These are phyloP conservation scores for Pythium periplocum DNA, from an alignment of 352 stramenopile species.

Conservation along the genomic window DNA sequence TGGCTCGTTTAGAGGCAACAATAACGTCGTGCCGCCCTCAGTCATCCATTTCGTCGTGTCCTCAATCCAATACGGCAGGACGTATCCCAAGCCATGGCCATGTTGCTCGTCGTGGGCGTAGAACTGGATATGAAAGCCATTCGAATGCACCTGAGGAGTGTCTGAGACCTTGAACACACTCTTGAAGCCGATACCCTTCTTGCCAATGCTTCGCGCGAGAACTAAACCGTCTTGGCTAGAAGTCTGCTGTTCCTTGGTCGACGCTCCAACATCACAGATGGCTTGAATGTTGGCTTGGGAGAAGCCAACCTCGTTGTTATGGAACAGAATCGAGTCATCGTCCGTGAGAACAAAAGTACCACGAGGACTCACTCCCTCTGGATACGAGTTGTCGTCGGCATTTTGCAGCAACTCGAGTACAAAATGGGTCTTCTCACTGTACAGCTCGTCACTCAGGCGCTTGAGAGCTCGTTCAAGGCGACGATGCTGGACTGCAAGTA, in stretches of 20 bases:
- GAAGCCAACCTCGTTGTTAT: constrained; percentile 85
- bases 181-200: constrained; percentile 90
- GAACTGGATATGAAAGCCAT: constrained; percentile 84
- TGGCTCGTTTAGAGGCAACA: constrained; percentile 61
- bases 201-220: constrained; percentile 64
- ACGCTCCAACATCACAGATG: constrained; percentile 85
- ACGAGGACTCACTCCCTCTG: constrained; percentile 27
- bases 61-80: constrained; percentile 76
- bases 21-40: constrained; percentile 55
- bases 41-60: constrained; percentile 34
- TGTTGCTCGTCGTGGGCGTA: constrained; percentile 43
- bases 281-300: constrained; percentile 66
- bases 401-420: constrained; percentile 87
- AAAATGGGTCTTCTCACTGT: constrained; percentile 86
- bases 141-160: constrained; percentile 80
- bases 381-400: constrained; percentile 80
- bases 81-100: constrained; percentile 60
- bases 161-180: constrained; percentile 89
- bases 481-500: constrained; percentile 71
- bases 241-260: constrained; percentile 48
- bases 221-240: constrained; percentile 7
- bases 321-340: constrained; percentile 56
- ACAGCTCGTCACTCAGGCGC: constrained; percentile 80
- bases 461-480: constrained; percentile 81
- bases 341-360: constrained; percentile 57